These are phyloP conservation scores for Trichophyton rubrum DNA, from an alignment of 2,329 filamentous ascomycete genomes.

Conservation along the genomic window DNA sequence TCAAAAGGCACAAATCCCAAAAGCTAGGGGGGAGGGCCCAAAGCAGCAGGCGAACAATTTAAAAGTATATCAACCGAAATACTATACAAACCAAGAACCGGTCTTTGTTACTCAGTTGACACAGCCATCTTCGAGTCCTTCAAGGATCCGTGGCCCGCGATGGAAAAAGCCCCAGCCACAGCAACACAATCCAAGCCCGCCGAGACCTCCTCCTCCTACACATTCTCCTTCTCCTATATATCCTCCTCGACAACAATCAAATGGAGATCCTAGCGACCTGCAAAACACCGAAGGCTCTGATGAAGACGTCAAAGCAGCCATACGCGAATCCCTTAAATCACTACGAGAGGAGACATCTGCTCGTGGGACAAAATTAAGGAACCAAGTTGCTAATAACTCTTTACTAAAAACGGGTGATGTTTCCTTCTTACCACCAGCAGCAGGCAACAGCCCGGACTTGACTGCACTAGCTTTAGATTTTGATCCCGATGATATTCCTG, in stretches of 20 bases:
- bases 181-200: background rate
- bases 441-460: background rate
- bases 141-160: slow-evolving; percentile 39
- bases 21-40: background rate
- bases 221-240: background rate
- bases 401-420: background rate
- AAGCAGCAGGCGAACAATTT: background rate
- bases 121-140: slow-evolving; percentile 39
- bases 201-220: background rate
- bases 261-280: background rate
- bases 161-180: slow-evolving; percentile 35
- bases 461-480: slow-evolving; percentile 12
- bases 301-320: slow-evolving; percentile 25
- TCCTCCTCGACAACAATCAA: background rate
- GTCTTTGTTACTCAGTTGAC: slow-evolving; percentile 39
- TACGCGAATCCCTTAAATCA: slow-evolving; percentile 29
- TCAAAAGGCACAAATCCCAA: background rate
- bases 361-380: background rate
- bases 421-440: background rate
- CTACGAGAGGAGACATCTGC: slow-evolving; percentile 20
- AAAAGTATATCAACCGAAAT: slow-evolving; percentile 31
- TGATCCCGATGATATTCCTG: slow-evolving; percentile 46
- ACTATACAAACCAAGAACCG: slow-evolving; percentile 28
- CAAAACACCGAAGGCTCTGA: slow-evolving; percentile 16
- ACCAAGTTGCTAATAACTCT: background rate